Base-by-base conservation (phyloP, 140 eudicot genomes). In the Stevia rebaudiana region DNA sequence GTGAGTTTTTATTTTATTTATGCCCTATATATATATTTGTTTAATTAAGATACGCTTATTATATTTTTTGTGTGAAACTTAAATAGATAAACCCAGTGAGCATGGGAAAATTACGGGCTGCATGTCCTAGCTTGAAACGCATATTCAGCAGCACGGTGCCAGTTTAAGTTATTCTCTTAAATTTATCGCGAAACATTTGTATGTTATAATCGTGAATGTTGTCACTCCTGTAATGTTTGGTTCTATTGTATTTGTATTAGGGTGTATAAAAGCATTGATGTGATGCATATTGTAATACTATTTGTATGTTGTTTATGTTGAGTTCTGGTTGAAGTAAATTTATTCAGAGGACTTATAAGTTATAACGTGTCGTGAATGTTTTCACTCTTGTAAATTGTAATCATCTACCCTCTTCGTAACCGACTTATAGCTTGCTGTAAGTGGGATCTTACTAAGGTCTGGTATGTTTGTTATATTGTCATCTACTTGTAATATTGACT, bases 101-200 rank as follows among this genome's bases (percentile, higher is more conserved):
- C 75, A 79, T 84, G 84, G 83, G 82, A 4, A 78, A 74, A 54
- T 59, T 86, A 43, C 88, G 97, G 42, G 68, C 80, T 0, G 84
- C 95, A 47, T 90, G 94, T 67, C 88, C 86, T 25, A 80, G 86
- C 67, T 79, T 90, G 78, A 90, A 86, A 69, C 97, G 95, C 44
- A 82, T 90, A 67, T 90, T 78, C 75, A 84, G 84, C 85, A 90
- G 97, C 77, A 53, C 80, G 53, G 84, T 77, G 60, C 73, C 86
- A 8, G 25, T 78, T 12, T 86, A 74, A 33, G 3, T 4, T 47
- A 16, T 1, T 13, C n/a, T 58, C n/a, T 59, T 1, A 6, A 22
- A 54, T 16, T 49, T 10, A n/a, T 65, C 47, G 31, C 6, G 12
- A 30, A 68, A 11, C n/a, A 24, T 40, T 41, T 39, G 37, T 35